Percentiles rank a stretch among this genome's conserved stretches.
These are phyloP conservation scores for Pseudoturritis turrita DNA, from an alignment of 345 rosid genomes.

Conservation along the genomic window DNA sequence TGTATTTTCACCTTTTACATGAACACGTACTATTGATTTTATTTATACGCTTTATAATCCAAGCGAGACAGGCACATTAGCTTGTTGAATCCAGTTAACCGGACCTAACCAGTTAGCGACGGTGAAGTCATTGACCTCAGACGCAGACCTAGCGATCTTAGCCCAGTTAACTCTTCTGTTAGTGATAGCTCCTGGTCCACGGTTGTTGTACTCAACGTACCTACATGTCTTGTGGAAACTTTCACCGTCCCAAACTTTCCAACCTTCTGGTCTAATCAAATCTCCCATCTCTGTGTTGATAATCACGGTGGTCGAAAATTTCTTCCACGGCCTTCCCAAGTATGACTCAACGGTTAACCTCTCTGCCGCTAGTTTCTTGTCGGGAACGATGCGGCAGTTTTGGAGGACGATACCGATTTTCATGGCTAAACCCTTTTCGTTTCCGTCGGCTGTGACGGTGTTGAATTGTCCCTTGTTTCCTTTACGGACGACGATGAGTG, in stretches of 20 bases:
- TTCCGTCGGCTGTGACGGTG: slow-evolving; percentile 64
- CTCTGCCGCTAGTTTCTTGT: slow-evolving; percentile 35
- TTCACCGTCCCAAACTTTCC: slow-evolving; percentile 43
- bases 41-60: slow-evolving; percentile 32
- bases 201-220: slow-evolving; percentile 56
- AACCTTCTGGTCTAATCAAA: slow-evolving; percentile 60
- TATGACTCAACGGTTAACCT: slow-evolving; percentile 41
- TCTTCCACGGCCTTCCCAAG: slow-evolving; percentile 83
- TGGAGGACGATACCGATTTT: slow-evolving; percentile 58
- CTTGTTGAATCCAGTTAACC: slow-evolving; percentile 35
- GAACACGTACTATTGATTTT: slow-evolving; percentile 15
- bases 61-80: slow-evolving; percentile 39
- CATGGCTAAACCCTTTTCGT: slow-evolving; percentile 24
- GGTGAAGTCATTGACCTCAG: slow-evolving; percentile 43
- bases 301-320: slow-evolving; percentile 46
- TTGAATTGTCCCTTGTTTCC: slow-evolving; percentile 43
- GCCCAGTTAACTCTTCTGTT: slow-evolving; percentile 53
- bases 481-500: slow-evolving; percentile 51
- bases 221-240: slow-evolving; percentile 24
- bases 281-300: slow-evolving; percentile 60
- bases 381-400: slow-evolving; percentile 74
- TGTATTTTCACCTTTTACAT: slow-evolving; percentile 16
- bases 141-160: slow-evolving; percentile 26
- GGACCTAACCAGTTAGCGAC: slow-evolving; percentile 39
- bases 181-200: slow-evolving; percentile 57